Percentiles rank a stretch among this genome's conserved stretches.
phyloP scores from a whole-genome alignment of 805 yeast genomes.

The Zygosaccharomyces pseudorouxii region DNA sequence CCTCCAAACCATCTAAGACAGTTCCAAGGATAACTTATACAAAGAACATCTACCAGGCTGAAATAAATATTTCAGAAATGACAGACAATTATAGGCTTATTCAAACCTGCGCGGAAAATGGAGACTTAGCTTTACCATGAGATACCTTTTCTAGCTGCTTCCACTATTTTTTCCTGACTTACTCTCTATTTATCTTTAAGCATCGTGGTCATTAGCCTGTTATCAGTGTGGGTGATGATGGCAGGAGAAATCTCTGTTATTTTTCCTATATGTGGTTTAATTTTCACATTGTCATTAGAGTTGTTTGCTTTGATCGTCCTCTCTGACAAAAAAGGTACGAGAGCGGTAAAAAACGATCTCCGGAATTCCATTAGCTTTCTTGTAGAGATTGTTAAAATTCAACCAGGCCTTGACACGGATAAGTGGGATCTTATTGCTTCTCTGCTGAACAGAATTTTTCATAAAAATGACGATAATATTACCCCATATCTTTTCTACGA shows the following conservation, averaged over 20 bases:
- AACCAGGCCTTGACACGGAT: conserved; percentile 7
- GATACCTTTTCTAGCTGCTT: not conserved
- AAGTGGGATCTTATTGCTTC: conserved; percentile 12
- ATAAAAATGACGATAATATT: conserved; percentile 3
- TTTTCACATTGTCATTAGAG: too few relatives aligned
- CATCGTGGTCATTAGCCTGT: not conserved
- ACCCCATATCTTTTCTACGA: conserved; percentile 14
- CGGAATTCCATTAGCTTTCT: conserved; percentile 6
- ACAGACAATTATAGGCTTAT: not conserved
- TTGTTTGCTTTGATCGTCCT: too few relatives aligned
- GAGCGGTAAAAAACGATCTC: too few relatives aligned
- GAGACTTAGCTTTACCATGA: not conserved
- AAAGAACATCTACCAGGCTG: too few relatives aligned
- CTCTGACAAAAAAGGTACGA: too few relatives aligned
- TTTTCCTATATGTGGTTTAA: too few relatives aligned
- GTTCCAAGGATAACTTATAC: too few relatives aligned
- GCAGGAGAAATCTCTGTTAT: too few relatives aligned
- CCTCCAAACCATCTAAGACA: too few relatives aligned
- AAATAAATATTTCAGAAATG: too few relatives aligned
- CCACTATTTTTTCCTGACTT: not conserved
- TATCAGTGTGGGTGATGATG: not conserved
- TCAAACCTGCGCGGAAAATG: not conserved
- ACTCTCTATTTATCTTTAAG: too few relatives aligned
- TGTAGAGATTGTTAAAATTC: conserved; percentile 3
- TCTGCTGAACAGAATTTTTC: conserved; percentile 5